Percentiles rank a stretch among this genome's conserved stretches.
These are phyloP conservation scores for Penicillium fimorum DNA, from an alignment of 495 filamentous ascomycete genomes.

Conservation along the genomic window DNA sequence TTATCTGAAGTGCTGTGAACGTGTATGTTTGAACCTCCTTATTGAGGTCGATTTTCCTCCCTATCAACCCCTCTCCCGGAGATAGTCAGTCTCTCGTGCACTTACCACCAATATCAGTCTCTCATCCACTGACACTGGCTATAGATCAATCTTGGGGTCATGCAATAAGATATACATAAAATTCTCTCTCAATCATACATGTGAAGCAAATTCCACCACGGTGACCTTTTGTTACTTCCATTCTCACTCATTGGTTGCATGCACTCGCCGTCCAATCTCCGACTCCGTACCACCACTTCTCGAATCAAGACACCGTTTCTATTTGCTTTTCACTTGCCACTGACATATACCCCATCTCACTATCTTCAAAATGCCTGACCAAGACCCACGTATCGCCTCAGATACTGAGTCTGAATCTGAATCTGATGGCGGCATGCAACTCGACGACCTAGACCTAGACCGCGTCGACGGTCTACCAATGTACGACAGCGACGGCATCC, in stretches of 20 bases:
- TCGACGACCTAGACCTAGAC: not conserved
- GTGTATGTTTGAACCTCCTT: no score
- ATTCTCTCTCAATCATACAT: not conserved
- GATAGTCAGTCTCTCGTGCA: not conserved
- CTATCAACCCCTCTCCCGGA: not conserved
- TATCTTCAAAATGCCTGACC: not conserved
- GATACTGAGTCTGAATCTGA: constrained; percentile 8
- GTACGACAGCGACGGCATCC: not conserved
- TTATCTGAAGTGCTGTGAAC: not conserved
- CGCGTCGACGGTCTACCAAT: not conserved
- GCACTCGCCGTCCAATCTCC: not conserved
- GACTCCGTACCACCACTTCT: not conserved
- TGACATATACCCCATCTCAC: not conserved
- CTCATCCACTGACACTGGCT: not conserved
- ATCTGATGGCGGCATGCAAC: constrained; percentile 14
- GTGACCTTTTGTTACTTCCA: not conserved
- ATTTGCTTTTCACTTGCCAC: not conserved
- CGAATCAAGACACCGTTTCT: not conserved
- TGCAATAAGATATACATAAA: not conserved
- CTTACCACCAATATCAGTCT: not conserved
- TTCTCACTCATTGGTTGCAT: not conserved
- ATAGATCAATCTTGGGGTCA: constrained; percentile 1
- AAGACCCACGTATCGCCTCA: not conserved
- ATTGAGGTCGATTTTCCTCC: not conserved
- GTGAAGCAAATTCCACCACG: not conserved